phyloP scores from a whole-genome alignment of 768 basidiomycete species.

The Trametes punicea region DNA sequence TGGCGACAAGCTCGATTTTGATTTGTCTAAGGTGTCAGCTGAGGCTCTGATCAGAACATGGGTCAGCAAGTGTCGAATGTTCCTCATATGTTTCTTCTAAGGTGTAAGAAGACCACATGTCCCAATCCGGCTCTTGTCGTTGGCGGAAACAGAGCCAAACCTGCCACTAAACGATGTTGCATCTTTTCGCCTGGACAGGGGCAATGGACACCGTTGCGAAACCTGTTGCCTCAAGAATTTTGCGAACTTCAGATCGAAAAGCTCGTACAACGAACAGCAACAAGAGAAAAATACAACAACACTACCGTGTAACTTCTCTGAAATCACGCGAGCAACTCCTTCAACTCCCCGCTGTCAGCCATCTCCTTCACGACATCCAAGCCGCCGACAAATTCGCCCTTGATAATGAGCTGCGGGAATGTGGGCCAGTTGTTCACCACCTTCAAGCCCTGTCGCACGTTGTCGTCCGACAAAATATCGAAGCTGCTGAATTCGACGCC shows the following conservation, averaged over 20 bases:
- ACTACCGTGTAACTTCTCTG: not conserved
- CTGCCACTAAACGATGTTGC: no score
- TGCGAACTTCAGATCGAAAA: not conserved
- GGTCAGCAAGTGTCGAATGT: no score
- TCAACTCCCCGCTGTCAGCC: slow-evolving; percentile 75
- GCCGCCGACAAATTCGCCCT: slow-evolving; percentile 94
- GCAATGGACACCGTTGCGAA: no score
- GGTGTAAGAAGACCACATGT: no score
- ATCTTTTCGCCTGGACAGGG: no score
- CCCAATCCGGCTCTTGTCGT: no score
- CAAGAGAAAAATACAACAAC: not conserved
- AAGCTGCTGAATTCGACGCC: slow-evolving; percentile 52
- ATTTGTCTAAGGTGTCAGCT: no score
- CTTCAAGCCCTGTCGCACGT: slow-evolving; percentile 56
- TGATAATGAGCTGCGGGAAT: slow-evolving; percentile 66
- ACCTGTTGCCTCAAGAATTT: not conserved
- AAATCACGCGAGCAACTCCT: slow-evolving; percentile 37
- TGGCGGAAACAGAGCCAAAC: no score
- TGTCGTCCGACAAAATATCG: slow-evolving; percentile 57
- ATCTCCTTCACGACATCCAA: slow-evolving; percentile 91
- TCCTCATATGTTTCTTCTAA: no score
- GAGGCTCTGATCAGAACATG: no score
- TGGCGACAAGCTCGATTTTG: no score
- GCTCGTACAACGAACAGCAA: not conserved
- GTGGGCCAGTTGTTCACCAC: slow-evolving; percentile 63